Percentiles rank a stretch among this genome's conserved stretches.
These are phyloP conservation scores for Colletotrichum musae DNA, from an alignment of 2,329 filamentous ascomycete species.

Conservation along the genomic window DNA sequence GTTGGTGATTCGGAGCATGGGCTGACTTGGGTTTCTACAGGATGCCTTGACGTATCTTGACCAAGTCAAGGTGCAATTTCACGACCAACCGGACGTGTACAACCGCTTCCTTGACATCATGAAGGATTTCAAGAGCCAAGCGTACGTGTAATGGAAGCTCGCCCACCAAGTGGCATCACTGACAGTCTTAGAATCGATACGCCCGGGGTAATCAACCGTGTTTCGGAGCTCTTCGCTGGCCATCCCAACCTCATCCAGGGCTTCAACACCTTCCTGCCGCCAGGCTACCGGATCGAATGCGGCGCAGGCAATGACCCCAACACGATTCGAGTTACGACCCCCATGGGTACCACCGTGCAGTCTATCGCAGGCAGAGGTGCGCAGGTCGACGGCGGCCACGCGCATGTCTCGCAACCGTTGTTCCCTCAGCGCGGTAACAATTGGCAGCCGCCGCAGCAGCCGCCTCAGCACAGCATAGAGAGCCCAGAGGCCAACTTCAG, in stretches of 20 bases:
- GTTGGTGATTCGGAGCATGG: conserved; percentile 6
- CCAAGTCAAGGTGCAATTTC: conserved; percentile 98
- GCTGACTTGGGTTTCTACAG: conserved; percentile 49
- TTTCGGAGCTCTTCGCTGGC: conserved; percentile 95
- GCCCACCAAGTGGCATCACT: conserved; percentile 42
- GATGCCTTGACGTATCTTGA: conserved; percentile 94
- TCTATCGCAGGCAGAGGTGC: conserved; percentile 76
- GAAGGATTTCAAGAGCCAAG: conserved; percentile 99
- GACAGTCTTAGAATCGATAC: conserved; percentile 83
- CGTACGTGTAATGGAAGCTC: conserved; percentile 68
- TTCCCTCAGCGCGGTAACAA: conserved; percentile 64
- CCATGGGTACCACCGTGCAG: conserved; percentile 96
- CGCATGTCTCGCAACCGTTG: conserved; percentile 57
- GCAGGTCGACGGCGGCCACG: conserved; percentile 60
- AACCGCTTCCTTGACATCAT: conserved; percentile 98
- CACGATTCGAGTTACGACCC: conserved; percentile 95
- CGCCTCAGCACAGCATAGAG: conserved; percentile 70
- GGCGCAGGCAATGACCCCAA: conserved; percentile 95
- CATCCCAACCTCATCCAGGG: conserved; percentile 97
- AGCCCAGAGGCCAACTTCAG: conserved; percentile 75
- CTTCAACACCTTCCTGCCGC: conserved; percentile 97
- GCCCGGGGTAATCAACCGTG: conserved; percentile 95
- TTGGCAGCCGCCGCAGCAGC: conserved; percentile 63
- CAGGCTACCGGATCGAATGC: conserved; percentile 96
- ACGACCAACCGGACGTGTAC: conserved; percentile 96